Conservation (phyloP, 306 rosid species). For the Glycine tomentella region DNA sequence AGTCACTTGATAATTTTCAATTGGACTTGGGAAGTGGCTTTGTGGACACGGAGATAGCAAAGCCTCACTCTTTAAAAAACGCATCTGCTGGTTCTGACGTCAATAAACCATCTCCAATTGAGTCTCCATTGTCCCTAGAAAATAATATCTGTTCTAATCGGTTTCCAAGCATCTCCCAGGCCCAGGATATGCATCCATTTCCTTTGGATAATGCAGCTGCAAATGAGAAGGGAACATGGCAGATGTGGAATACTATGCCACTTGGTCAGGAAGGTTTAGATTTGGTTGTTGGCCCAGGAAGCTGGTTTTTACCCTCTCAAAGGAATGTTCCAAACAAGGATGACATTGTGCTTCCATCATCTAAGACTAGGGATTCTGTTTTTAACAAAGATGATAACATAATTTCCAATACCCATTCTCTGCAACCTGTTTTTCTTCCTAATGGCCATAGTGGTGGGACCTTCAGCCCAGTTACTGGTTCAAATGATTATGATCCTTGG, state of each 20-base stretch:
- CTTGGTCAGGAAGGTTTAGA: constrained; percentile 89
- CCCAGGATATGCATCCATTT: constrained; percentile 59
- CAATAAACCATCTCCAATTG: constrained; percentile 89
- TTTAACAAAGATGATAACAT: constrained; percentile 76
- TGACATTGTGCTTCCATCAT: constrained; percentile 67
- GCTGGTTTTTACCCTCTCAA: constrained; percentile 81
- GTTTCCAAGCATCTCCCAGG: constrained; percentile 53
- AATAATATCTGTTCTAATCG: constrained; percentile 68
- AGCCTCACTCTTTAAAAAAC: constrained; percentile 64
- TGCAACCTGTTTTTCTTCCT: constrained; percentile 70
- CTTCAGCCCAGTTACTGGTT: constrained; percentile 67
- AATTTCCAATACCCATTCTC: constrained; percentile 64
- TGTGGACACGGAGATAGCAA: constrained; percentile 62
- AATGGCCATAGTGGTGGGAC: constrained; percentile 73
- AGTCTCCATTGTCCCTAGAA: constrained; percentile 92
- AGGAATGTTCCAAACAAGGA: constrained; percentile 68
- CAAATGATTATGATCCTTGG: constrained; percentile 84
- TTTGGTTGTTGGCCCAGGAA: constrained; percentile 74
- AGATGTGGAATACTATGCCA: constrained; percentile 92
- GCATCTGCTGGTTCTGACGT: constrained; percentile 68
- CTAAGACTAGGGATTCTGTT: constrained; percentile 76
- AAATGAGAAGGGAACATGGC: constrained; percentile 86
- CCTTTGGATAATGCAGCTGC: constrained; percentile 62
- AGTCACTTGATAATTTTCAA: constrained; percentile 91
- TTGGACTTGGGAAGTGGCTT: constrained; percentile 72